These are phyloP conservation scores for Podosphaera fusca DNA, from an alignment of 2,329 filamentous ascomycete species.

Conservation along the genomic window DNA sequence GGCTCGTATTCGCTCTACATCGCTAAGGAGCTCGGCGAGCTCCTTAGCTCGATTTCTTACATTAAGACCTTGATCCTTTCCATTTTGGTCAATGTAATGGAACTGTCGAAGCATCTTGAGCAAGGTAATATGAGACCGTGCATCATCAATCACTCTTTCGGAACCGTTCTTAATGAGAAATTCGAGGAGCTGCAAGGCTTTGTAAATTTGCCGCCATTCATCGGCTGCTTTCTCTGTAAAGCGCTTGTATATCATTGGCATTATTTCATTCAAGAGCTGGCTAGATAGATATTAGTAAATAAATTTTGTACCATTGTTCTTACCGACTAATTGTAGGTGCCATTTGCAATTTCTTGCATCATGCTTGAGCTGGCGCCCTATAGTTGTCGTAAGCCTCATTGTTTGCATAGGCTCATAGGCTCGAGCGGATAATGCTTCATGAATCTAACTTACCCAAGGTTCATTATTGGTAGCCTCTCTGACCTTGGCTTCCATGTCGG, in stretches of 20 bases:
- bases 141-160: slow-evolving; percentile 91
- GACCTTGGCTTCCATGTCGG: slow-evolving; percentile 55
- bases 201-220: slow-evolving; percentile 99
- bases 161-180: slow-evolving; percentile 97
- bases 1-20: slow-evolving; percentile 66
- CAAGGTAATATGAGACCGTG: slow-evolving; percentile 78
- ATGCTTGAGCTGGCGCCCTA: slow-evolving; percentile 10
- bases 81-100: slow-evolving; percentile 86
- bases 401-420: background rate
- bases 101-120: slow-evolving; percentile 98
- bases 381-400: slow-evolving; percentile 1
- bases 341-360: slow-evolving; percentile 97
- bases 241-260: slow-evolving; percentile 98
- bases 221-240: slow-evolving; percentile 97
- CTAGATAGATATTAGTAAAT: slow-evolving; percentile 23
- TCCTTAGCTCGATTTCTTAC: slow-evolving; percentile 94
- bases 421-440: background rate
- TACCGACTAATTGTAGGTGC: slow-evolving; percentile 88
- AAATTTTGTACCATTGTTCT: background rate
- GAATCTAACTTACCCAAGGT: slow-evolving; percentile 60
- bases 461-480: slow-evolving; percentile 98
- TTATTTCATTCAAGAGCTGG: slow-evolving; percentile 93
- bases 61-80: slow-evolving; percentile 95
- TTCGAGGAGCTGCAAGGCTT: slow-evolving; percentile 86
- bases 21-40: slow-evolving; percentile 73